Percentiles rank a stretch among this genome's conserved stretches.
phyloP scores from a whole-genome alignment of 805 yeast species.

The Saccharomycopsis fibuligera region DNA sequence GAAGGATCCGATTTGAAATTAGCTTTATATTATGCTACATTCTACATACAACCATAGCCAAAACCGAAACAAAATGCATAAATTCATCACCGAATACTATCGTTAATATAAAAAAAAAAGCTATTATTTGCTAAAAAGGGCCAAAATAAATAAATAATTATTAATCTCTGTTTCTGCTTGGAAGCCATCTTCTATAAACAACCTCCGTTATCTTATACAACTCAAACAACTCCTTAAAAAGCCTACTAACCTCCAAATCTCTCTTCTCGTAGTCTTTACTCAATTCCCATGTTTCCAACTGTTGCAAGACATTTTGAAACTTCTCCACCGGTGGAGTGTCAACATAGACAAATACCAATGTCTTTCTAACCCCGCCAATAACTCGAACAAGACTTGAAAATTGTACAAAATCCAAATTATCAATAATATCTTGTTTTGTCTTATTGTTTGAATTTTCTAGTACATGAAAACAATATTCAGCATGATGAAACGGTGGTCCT shows the following conservation, averaged over 20 bases:
- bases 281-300: slow-evolving; percentile 12
- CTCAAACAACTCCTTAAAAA: slow-evolving; percentile 33
- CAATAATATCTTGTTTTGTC: slow-evolving; percentile 26
- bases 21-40: too few relatives aligned
- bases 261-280: slow-evolving; percentile 21
- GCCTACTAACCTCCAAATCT: slow-evolving; percentile 21
- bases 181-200: slow-evolving; percentile 75
- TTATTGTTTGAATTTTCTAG: slow-evolving; percentile 33
- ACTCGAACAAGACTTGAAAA: slow-evolving; percentile 70
- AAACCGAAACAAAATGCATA: too few relatives aligned
- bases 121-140: too few relatives aligned
- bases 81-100: too few relatives aligned
- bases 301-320: slow-evolving; percentile 23
- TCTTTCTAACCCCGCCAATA: slow-evolving; percentile 80
- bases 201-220: slow-evolving; percentile 56
- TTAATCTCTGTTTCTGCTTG: slow-evolving; percentile 75
- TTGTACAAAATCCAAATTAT: slow-evolving; percentile 45
- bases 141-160: too few relatives aligned
- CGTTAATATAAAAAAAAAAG: too few relatives aligned
- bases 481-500: slow-evolving; percentile 96
- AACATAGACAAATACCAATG: slow-evolving; percentile 63
- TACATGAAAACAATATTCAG: slow-evolving; percentile 69
- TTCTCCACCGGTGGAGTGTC: slow-evolving; percentile 40
- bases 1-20: too few relatives aligned
- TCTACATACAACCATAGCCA: too few relatives aligned